phyloP scores from a whole-genome alignment of 2,329 filamentous ascomycete genomes.

The Pochonia chlamydosporia region DNA sequence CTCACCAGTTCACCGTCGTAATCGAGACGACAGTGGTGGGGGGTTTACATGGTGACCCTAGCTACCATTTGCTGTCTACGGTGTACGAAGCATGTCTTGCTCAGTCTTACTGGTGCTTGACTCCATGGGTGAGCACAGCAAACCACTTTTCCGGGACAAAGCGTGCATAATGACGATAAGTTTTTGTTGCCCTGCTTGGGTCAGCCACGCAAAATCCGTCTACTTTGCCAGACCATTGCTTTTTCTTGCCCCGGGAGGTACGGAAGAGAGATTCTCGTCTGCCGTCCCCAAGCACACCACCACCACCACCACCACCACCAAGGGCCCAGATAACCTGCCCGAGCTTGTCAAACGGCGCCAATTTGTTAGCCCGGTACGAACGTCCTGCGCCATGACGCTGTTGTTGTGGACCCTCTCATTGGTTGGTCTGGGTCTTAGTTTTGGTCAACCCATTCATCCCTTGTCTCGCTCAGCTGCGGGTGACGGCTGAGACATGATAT shows the following conservation, averaged over 20 bases:
- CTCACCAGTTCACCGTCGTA: neutral
- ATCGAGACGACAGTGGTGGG: neutral
- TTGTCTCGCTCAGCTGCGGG: constrained; percentile 6
- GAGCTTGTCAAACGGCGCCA: neutral
- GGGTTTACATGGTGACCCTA: neutral
- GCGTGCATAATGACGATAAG: neutral
- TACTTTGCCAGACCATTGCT: neutral
- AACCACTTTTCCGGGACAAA: constrained; percentile 1
- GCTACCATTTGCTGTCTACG: too few relatives aligned
- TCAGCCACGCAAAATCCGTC: neutral
- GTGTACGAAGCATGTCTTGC: neutral
- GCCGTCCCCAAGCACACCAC: too few relatives aligned
- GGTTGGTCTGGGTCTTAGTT: neutral
- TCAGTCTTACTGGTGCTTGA: neutral
- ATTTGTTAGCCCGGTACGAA: neutral
- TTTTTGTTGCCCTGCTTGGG: neutral
- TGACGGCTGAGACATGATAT: constrained; percentile 5
- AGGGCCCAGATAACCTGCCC: neutral
- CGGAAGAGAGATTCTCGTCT: neutral
- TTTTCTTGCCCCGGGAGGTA: neutral
- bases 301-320: too few relatives aligned
- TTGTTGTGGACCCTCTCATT: too few relatives aligned
- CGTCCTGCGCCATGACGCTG: neutral
- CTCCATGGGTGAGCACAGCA: too few relatives aligned
- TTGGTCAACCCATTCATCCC: neutral